Conservation (phyloP, 768 basidiomycete genomes). For the Mycena vulgaris region DNA sequence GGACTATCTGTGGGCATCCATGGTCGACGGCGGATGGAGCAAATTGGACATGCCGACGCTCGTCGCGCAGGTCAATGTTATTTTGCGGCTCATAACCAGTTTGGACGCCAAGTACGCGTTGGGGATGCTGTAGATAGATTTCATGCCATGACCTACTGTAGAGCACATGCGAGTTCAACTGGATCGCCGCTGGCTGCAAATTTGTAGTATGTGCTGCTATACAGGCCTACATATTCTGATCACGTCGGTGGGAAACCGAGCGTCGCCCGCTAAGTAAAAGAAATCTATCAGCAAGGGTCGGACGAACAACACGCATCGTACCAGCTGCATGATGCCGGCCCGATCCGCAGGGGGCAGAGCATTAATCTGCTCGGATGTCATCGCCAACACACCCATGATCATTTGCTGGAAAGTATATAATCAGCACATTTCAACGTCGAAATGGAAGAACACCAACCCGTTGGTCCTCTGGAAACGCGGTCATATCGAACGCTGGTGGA, state of each 20-base stretch:
- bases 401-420: conserved; percentile 63
- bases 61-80: conserved; percentile 46
- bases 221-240: neutral
- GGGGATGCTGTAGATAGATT: conserved; percentile 22
- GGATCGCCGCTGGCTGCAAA: too few species aligned
- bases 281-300: neutral
- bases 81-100: conserved; percentile 42
- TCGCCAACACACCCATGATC: conserved; percentile 83
- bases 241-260: neutral
- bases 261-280: neutral
- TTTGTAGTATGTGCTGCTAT: too few species aligned
- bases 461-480: conserved; percentile 36
- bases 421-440: conserved; percentile 23
- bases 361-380: conserved; percentile 90
- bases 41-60: conserved; percentile 43
- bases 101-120: conserved; percentile 41
- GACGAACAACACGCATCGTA: conserved; percentile 51
- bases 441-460: conserved; percentile 24
- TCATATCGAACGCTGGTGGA: conserved; percentile 27
- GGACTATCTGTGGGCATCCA: conserved; percentile 48
- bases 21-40: conserved; percentile 51
- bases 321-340: conserved; percentile 86
- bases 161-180: too few species aligned
- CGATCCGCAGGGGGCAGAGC: conserved; percentile 81
- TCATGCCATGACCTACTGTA: neutral